A percentile compares a stretch with the other conserved stretches of the same genome.
Evolutionary conservation across 345 rosid species (phyloP).

Genomic region (Eucalyptus regnans): DNA sequence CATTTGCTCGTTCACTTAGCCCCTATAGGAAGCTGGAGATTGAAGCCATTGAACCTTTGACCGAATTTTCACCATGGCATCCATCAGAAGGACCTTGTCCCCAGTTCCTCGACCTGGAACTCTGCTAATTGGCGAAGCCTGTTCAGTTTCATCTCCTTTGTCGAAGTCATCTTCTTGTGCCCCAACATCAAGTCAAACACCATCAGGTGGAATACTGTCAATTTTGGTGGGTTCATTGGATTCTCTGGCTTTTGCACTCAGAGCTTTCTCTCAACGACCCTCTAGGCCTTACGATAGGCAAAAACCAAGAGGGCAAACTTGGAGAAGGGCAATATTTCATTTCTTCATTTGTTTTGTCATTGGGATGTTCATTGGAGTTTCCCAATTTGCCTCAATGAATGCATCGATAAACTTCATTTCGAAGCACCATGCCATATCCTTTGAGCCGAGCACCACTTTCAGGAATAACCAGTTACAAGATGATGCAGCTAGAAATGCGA

Average conservation of each 20-base stretch:
- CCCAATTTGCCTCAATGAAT: slow-evolving; percentile 22
- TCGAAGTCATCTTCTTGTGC: slow-evolving; percentile 27
- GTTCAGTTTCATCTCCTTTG: slow-evolving; percentile 41
- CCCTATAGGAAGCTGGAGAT: background rate
- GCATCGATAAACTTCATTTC: slow-evolving; percentile 7
- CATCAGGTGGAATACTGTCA: slow-evolving; percentile 22
- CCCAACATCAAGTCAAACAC: slow-evolving; percentile 8
- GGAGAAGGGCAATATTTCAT: slow-evolving; percentile 41
- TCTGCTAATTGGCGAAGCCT: slow-evolving; percentile 29
- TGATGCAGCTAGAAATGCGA: background rate
- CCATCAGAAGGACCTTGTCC: slow-evolving; percentile 47
- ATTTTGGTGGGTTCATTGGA: slow-evolving; percentile 22
- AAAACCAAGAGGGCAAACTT: slow-evolving; percentile 31
- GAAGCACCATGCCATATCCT: slow-evolving; percentile 20
- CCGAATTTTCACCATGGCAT: slow-evolving; percentile 23
- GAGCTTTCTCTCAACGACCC: slow-evolving; percentile 19
- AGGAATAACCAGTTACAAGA: background rate
- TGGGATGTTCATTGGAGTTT: slow-evolving; percentile 41
- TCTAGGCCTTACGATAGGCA: slow-evolving; percentile 30
- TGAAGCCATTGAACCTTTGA: background rate
- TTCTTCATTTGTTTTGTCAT: slow-evolving; percentile 33
- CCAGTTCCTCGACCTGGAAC: slow-evolving; percentile 40
- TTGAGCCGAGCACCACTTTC: slow-evolving; percentile 17
- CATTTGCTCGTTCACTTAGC: background rate
- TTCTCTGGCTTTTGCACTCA: slow-evolving; percentile 18